Evolutionary conservation across 305 asterid species (phyloP).

Genomic region (Solanum hybrid): DNA sequence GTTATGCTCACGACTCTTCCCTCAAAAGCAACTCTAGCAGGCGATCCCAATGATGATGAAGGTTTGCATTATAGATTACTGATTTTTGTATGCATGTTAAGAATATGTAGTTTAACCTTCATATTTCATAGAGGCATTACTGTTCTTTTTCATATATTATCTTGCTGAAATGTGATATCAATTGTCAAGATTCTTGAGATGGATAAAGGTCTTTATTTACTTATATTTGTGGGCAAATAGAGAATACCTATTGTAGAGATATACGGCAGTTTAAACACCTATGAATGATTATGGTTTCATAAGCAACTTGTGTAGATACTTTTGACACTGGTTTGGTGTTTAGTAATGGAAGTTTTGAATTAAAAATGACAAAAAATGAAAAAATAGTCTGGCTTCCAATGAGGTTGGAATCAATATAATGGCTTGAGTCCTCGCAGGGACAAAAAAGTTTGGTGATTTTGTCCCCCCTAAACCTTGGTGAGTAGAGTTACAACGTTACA

Average conservation of each 20-base stretch:
- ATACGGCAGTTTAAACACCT: neutral
- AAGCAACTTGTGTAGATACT: neutral
- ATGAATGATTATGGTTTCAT: neutral
- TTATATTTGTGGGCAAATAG: neutral
- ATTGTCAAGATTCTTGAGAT: neutral
- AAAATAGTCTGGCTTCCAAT: neutral
- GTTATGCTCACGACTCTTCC: slow-evolving; percentile 23
- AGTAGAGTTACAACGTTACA: neutral
- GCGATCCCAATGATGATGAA: slow-evolving; percentile 31
- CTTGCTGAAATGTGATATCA: neutral
- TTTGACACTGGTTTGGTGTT: neutral
- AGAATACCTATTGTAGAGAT: neutral
- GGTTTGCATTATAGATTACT: slow-evolving; percentile 32
- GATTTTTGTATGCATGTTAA: slow-evolving; percentile 1
- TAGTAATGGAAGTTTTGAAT: neutral
- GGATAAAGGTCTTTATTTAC: neutral
- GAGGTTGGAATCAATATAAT: neutral
- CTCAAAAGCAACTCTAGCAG: slow-evolving; percentile 24
- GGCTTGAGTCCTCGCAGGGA: neutral
- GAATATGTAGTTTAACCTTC: neutral
- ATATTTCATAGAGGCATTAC: neutral
- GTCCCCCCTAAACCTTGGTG: neutral
- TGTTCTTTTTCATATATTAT: neutral
- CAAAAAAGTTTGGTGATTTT: neutral
- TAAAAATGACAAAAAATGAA: neutral